A percentile compares a stretch with the other conserved stretches of the same genome.
Evolutionary conservation across 2,329 filamentous ascomycete genomes (phyloP).

Genomic region (Fusarium pseudoanthophilum): DNA sequence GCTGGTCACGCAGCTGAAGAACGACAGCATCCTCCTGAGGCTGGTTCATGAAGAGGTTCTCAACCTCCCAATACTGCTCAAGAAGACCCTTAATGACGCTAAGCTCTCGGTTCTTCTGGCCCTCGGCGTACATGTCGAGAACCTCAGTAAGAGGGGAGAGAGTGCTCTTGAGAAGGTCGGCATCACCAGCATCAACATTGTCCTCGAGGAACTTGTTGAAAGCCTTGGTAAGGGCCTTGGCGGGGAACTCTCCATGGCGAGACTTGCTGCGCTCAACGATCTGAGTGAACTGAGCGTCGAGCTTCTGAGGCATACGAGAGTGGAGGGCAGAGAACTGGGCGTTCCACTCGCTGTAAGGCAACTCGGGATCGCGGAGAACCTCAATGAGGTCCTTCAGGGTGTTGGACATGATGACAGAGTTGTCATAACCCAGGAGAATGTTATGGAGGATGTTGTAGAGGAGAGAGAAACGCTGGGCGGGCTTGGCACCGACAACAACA

Average conservation of each 20-base stretch:
- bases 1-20: conserved; percentile 91
- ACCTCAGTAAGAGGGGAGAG: conserved; percentile 82
- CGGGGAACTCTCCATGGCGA: conserved; percentile 88
- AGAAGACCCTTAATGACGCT: conserved; percentile 82
- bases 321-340: conserved; percentile 97
- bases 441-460: conserved; percentile 83
- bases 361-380: conserved; percentile 86
- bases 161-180: conserved; percentile 75
- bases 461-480: conserved; percentile 85
- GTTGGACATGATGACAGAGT: conserved; percentile 92
- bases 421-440: conserved; percentile 94
- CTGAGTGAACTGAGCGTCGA: conserved; percentile 83
- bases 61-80: conserved; percentile 82
- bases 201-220: conserved; percentile 91
- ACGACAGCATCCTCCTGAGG: conserved; percentile 95
- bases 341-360: conserved; percentile 97
- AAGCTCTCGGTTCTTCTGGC: conserved; percentile 91
- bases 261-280: conserved; percentile 85
- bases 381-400: conserved; percentile 90
- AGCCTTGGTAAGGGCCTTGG: conserved; percentile 85
- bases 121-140: conserved; percentile 83
- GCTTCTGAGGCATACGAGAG: conserved; percentile 94
- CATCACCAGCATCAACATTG: conserved; percentile 78
- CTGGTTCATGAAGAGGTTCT: conserved; percentile 87
- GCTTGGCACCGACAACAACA: conserved; percentile 89